Conservation (phyloP, 495 filamentous ascomycete genomes). For the Penicillium arizonense region DNA sequence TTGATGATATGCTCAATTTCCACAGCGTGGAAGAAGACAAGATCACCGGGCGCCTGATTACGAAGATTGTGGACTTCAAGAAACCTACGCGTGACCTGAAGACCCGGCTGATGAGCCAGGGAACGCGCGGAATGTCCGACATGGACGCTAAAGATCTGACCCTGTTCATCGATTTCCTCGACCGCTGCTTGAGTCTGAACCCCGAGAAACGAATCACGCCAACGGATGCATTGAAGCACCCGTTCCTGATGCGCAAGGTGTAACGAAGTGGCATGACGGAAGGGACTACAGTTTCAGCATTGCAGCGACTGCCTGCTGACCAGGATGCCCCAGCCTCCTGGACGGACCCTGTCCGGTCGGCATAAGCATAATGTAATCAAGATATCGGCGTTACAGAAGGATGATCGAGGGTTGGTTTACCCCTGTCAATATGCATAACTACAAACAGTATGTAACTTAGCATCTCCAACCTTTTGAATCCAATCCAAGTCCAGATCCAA, state of each 20-base stretch:
- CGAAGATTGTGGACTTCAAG: slow-evolving; percentile 67
- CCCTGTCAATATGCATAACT: too few species aligned
- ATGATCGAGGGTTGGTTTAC: too few species aligned
- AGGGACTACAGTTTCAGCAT: not conserved
- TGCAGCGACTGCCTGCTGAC: not conserved
- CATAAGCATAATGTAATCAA: too few species aligned
- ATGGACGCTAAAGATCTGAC: slow-evolving; percentile 74
- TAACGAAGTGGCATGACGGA: slow-evolving; percentile 1
- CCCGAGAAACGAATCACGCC: slow-evolving; percentile 92
- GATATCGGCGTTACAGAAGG: too few species aligned
- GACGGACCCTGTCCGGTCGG: too few species aligned
- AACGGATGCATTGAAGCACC: slow-evolving; percentile 81
- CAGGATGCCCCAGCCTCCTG: not conserved
- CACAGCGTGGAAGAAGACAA: slow-evolving; percentile 82
- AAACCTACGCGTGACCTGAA: slow-evolving; percentile 82
- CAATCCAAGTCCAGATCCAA: too few species aligned
- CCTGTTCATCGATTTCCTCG: slow-evolving; percentile 80
- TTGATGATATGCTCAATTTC: slow-evolving; percentile 86
- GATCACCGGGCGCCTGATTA: slow-evolving; percentile 74
- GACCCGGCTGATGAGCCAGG: slow-evolving; percentile 69
- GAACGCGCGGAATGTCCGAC: slow-evolving; percentile 67
- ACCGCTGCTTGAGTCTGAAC: slow-evolving; percentile 83
- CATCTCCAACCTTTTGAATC: too few species aligned
- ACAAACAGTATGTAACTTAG: too few species aligned
- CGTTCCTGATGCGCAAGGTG: slow-evolving; percentile 58